Percentiles rank a stretch among this genome's conserved stretches.
Conservation (phyloP, 306 rosid species). For the Prinsepia uniflora region DNA sequence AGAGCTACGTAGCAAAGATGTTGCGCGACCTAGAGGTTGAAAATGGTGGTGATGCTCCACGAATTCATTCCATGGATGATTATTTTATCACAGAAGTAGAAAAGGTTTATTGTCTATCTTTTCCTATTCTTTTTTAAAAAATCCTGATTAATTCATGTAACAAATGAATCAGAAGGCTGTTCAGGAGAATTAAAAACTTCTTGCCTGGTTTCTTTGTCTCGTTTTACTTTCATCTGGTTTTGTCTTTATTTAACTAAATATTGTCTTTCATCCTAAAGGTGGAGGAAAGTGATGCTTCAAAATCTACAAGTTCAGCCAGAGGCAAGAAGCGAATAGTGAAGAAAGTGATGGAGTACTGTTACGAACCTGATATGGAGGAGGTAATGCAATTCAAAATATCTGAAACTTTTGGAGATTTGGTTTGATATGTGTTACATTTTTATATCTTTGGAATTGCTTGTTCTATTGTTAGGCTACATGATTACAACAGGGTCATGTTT, state of each 20-base stretch:
- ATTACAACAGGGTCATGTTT: neutral
- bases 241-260: slow-evolving; percentile 6
- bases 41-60: slow-evolving; percentile 83
- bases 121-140: neutral
- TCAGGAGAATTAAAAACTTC: too few species aligned
- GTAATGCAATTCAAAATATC: slow-evolving; percentile 29
- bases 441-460: neutral
- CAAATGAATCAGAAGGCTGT: too few species aligned
- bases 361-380: slow-evolving; percentile 99
- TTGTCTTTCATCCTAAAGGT: slow-evolving; percentile 42
- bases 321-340: slow-evolving; percentile 69
- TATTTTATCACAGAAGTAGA: slow-evolving; percentile 97
- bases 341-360: slow-evolving; percentile 94
- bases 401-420: neutral
- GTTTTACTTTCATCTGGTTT: neutral
- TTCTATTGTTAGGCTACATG: neutral
- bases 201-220: slow-evolving; percentile 10
- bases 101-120: slow-evolving; percentile 49
- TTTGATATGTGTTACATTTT: neutral
- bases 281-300: slow-evolving; percentile 62
- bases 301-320: slow-evolving; percentile 65
- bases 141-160: neutral
- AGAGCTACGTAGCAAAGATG: slow-evolving; percentile 96
- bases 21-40: slow-evolving; percentile 90
- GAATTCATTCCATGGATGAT: slow-evolving; percentile 97